These are phyloP conservation scores for Ceratobasidium sp. DNA, from an alignment of 1,284 basidiomycete genomes.

Conservation along the genomic window DNA sequence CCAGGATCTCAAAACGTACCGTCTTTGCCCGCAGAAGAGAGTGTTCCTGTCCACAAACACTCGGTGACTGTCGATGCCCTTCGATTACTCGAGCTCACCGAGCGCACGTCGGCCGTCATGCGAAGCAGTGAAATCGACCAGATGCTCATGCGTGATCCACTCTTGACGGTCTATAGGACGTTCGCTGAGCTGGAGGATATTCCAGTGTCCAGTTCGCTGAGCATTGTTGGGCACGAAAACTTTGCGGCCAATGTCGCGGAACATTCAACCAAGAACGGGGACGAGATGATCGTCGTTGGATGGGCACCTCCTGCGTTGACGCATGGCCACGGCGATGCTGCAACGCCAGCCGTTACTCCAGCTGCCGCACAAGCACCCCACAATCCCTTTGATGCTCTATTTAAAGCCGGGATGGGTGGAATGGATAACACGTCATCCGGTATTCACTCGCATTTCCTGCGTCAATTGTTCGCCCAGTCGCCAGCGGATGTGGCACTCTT, in stretches of 20 bases:
- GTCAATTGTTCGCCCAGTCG: slow-evolving; percentile 56
- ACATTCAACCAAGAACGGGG: slow-evolving; percentile 50
- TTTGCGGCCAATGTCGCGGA: slow-evolving; percentile 18
- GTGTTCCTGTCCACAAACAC: neutral
- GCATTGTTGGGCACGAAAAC: slow-evolving; percentile 22
- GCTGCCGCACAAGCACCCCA: slow-evolving; percentile 31
- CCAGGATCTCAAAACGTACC: neutral
- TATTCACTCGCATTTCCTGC: slow-evolving; percentile 53
- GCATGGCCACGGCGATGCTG: neutral
- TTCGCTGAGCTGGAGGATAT: slow-evolving; percentile 58
- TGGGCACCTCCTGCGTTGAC: slow-evolving; percentile 53
- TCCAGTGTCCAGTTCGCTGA: slow-evolving; percentile 47
- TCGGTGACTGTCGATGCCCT: slow-evolving; percentile 52
- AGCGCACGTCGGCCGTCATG: slow-evolving; percentile 63
- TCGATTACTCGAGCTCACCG: slow-evolving; percentile 61
- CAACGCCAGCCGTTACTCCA: slow-evolving; percentile 37
- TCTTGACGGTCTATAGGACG: slow-evolving; percentile 58
- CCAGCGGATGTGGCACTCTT: slow-evolving; percentile 55
- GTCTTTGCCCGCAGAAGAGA: neutral
- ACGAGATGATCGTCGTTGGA: slow-evolving; percentile 58
- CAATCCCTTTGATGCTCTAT: slow-evolving; percentile 46
- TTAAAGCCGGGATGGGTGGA: slow-evolving; percentile 45
- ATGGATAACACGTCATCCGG: slow-evolving; percentile 39
- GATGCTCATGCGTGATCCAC: slow-evolving; percentile 56
- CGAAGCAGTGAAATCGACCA: slow-evolving; percentile 58